Conservation (phyloP, 2,329 filamentous ascomycete species). For the Sphaerostilbella broomeana region DNA sequence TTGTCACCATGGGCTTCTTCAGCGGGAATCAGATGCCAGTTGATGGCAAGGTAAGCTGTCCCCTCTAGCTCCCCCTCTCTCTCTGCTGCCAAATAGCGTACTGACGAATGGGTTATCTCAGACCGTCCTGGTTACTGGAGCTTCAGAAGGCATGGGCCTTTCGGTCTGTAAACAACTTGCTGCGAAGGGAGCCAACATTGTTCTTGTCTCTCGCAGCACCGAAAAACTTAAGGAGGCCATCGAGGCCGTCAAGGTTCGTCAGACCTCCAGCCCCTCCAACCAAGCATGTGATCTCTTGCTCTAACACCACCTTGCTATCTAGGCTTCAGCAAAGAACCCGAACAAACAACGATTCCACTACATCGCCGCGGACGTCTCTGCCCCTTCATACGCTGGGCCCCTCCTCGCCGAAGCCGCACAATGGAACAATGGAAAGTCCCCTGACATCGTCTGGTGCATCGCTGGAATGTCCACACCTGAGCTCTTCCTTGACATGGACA, state of each 20-base stretch:
- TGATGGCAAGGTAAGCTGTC: constrained; percentile 63
- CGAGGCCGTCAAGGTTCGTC: constrained; percentile 53
- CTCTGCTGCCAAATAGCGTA: neutral
- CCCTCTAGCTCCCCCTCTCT: neutral
- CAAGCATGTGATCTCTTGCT: neutral
- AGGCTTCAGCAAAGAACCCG: constrained; percentile 60
- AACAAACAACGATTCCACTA: constrained; percentile 70
- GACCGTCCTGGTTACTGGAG: constrained; percentile 86
- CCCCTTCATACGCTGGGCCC: constrained; percentile 59
- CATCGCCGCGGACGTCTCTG: constrained; percentile 76
- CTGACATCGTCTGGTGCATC: constrained; percentile 87
- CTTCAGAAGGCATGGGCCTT: constrained; percentile 86
- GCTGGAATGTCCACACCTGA: constrained; percentile 69
- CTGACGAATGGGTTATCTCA: constrained; percentile 29
- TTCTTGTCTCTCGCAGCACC: constrained; percentile 74
- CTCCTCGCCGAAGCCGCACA: constrained; percentile 64
- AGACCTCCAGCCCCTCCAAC: neutral
- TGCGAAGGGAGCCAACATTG: constrained; percentile 75
- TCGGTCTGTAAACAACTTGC: constrained; percentile 68
- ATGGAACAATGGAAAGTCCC: constrained; percentile 69
- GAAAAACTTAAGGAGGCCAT: constrained; percentile 68
- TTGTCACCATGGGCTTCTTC: constrained; percentile 59
- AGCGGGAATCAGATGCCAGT: constrained; percentile 70
- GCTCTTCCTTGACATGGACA: constrained; percentile 69
- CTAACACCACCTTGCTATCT: constrained; percentile 7